phyloP scores from a whole-genome alignment of 2,329 filamentous ascomycete genomes.

The Rhytidhysteron rufulum region DNA sequence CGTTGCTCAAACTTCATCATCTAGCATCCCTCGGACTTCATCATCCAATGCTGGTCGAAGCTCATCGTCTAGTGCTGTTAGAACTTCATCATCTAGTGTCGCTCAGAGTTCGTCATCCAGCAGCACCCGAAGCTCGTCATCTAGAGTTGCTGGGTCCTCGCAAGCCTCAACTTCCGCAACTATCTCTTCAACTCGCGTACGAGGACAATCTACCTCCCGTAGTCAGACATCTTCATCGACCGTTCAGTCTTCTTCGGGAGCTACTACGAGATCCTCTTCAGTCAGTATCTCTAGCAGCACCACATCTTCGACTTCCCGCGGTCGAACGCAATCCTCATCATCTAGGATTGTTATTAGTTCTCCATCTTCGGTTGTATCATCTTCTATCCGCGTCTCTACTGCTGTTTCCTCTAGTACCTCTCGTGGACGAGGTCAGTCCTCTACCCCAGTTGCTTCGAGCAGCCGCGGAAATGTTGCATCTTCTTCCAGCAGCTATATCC shows the following conservation, averaged over 20 bases:
- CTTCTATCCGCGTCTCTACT: background rate
- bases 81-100: background rate
- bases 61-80: background rate
- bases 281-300: background rate
- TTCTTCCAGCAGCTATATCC: background rate
- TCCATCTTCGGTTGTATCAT: background rate
- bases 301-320: background rate
- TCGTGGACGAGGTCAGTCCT: background rate
- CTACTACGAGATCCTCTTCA: background rate
- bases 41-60: too few species aligned
- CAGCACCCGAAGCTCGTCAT: background rate
- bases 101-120: background rate
- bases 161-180: background rate
- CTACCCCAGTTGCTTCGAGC: background rate
- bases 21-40: too few species aligned
- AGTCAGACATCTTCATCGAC: too few species aligned
- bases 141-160: background rate
- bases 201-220: background rate
- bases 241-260: too few species aligned
- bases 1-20: too few species aligned
- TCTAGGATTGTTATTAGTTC: background rate
- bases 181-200: background rate
- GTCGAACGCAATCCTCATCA: background rate
- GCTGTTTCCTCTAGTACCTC: background rate
- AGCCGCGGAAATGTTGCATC: background rate